Conservation (phyloP, 2,329 filamentous ascomycete genomes). For the Aureobasidium sp. region DNA sequence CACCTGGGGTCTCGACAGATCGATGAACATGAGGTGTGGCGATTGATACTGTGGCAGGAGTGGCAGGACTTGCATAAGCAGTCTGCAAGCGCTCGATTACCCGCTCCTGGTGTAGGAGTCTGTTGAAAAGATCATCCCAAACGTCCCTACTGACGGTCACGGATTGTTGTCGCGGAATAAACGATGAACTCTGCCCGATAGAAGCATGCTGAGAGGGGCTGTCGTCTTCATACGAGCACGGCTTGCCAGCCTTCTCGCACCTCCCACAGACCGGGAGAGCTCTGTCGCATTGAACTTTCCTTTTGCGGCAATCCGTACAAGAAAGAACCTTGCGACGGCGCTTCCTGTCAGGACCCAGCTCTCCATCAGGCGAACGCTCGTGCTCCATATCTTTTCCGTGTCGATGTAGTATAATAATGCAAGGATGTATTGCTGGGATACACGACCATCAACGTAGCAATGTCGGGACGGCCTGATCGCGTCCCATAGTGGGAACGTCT, state of each 20-base stretch:
- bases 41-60: slow-evolving; percentile 1
- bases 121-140: slow-evolving; percentile 11
- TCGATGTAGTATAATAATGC: not conserved
- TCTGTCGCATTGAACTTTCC: slow-evolving; percentile 42
- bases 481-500: not conserved
- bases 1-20: not conserved
- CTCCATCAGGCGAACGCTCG: slow-evolving; percentile 4
- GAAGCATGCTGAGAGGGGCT: not conserved
- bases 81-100: slow-evolving; percentile 13
- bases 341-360: slow-evolving; percentile 27
- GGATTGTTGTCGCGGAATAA: not conserved
- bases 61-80: not conserved
- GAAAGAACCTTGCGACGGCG: slow-evolving; percentile 40
- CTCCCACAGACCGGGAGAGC: slow-evolving; percentile 37
- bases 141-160: slow-evolving; percentile 12
- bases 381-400: slow-evolving; percentile 1
- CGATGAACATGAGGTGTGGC: slow-evolving; percentile 2
- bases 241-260: slow-evolving; percentile 36
- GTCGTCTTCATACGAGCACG: slow-evolving; percentile 24
- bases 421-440: not conserved
- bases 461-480: not conserved
- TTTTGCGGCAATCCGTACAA: slow-evolving; percentile 38
- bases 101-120: slow-evolving; percentile 8
- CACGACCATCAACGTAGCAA: not conserved
- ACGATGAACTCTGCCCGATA: not conserved